Base-by-base conservation (phyloP, 768 basidiomycete species). In the Paxillus rubicundulus region DNA sequence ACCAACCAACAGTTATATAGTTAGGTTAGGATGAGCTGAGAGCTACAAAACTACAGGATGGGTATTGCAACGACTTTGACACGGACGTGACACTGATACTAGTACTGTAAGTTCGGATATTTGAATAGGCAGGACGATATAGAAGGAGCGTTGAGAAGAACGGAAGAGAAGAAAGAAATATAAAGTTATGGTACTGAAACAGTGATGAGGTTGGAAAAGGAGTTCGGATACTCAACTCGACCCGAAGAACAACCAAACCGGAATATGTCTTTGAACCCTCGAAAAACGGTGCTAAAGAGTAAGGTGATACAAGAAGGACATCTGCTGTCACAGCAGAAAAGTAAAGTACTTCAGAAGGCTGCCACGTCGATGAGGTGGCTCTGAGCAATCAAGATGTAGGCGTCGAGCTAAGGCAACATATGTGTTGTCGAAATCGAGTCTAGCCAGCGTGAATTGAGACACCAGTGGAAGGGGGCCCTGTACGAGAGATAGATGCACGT, bases 31-130 rank as follows among this genome's bases (percentile, higher is more conserved):
- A 61, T 41, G 50, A 53, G 36, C 33, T 41, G 37, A 33, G 46
- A 52, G 60, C 66, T 68, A 70, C 66, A 68, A 64, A 65, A 70
- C 69, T 72, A 72, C 66, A 72, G 40, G 47, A 18, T 47, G 59
- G 66, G 70, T 72, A 71, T 72, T 66, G 67, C 58, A 54, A 69
- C 47, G 62, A 49, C 45, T 54, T 61, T 47, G 58, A 48, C 50
- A 56, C 56, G 43, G 62, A 58, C 54, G 48, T 60, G 54, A 64
- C 57, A 64, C 61, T 56, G 61, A 54, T 67, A 70, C 67, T 69
- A 58, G 58, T 69, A 69, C 67, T 61, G 58, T 67, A 69, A 34
- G 50, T 57, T 60, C 32, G 47, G 40, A 50, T 50, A 50, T 54
- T 39, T 39, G 52, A 50, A 38, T 55, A 57, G 39, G 24, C 37